Evolutionary conservation across 2,329 filamentous ascomycete species (phyloP).

Genomic region (Diaporthe sp.): DNA sequence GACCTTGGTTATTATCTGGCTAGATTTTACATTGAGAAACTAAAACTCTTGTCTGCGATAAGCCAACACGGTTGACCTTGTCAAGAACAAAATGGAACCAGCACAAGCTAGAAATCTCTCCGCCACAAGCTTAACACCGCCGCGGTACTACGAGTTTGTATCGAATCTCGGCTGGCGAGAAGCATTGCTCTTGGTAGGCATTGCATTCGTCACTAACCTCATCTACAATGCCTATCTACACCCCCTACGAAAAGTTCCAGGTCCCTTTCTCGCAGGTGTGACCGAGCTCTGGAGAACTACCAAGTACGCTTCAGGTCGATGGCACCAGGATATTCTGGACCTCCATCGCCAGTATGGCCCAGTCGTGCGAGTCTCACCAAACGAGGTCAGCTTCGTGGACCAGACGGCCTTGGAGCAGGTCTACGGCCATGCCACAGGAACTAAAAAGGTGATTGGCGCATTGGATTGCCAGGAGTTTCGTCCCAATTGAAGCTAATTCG

Average conservation of each 20-base stretch:
- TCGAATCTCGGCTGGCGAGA: not conserved
- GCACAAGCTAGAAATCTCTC: not conserved
- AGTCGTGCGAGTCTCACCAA: not conserved
- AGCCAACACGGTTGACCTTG: too few species aligned
- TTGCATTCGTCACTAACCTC: not conserved
- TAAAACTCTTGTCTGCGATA: not conserved
- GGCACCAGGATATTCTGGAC: constrained; percentile 12
- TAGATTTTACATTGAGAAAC: not conserved
- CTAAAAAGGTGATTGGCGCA: constrained; percentile 36
- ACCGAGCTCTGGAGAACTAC: not conserved
- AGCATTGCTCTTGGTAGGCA: not conserved
- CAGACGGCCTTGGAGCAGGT: not conserved
- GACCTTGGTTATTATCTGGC: not conserved
- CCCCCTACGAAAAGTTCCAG: not conserved
- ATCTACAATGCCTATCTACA: constrained; percentile 13
- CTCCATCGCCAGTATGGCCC: not conserved
- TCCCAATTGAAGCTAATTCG: too few species aligned
- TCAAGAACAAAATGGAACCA: not conserved
- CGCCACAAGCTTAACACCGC: not conserved
- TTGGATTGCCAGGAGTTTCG: not conserved
- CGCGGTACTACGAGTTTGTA: not conserved
- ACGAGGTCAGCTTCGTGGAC: constrained; percentile 17
- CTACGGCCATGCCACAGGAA: constrained; percentile 49
- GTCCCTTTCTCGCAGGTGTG: not conserved
- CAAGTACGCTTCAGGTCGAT: not conserved